Base-by-base conservation (phyloP, 1,284 basidiomycete genomes). In the Moesziomyces antarcticus region DNA sequence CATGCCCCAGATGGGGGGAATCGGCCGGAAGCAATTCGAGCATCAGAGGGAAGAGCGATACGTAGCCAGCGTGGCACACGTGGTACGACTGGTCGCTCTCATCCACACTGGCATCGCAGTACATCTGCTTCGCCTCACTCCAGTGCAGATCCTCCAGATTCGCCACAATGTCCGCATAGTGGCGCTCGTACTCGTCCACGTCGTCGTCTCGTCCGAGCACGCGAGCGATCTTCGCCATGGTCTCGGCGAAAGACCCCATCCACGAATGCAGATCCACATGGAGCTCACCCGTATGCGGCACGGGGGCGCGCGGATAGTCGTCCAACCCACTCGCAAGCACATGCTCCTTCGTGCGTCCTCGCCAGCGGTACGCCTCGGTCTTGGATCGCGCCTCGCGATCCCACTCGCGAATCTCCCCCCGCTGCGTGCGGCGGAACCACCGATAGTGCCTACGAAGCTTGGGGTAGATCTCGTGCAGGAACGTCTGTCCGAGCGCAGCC, bases 101-200 rank as follows among this genome's bases (percentile, higher is more conserved):
- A 82, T 93, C 89, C 45, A 97, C 90, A 56, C 90, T 90, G 14
- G 90, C 89, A 83, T 97, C 94, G 82, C 94, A 97, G 82, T 95
- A 97, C 92, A 96, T 93, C 82, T 93, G 86, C 49, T 91, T 84
- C 59, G 92, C 89, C 69, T 94, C 91, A 83, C 88, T 93, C 94
- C 94, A 97, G 79, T 97, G 94, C 53, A 97, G 86, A 84, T 96
- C 94, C 76, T 96, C 93, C 40, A 97, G 89, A 76, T 97, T 97
- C 58, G 88, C 88, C 50, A 93, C 85, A 50, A 94, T 92, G 4
- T 90, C 92, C 52, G 87, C 88, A 81, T 93, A 92, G 61, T 93
- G 92, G 60, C 90, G 89, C 50, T 85, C 86, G 78, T 91, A 97
- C 50, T 91, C 91, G 14, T 87, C 86, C 50, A 88, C 89, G 81